A percentile compares a stretch with the other conserved stretches of the same genome.
These are phyloP conservation scores for Salix viminalis DNA, from an alignment of 345 rosid genomes.

Conservation along the genomic window DNA sequence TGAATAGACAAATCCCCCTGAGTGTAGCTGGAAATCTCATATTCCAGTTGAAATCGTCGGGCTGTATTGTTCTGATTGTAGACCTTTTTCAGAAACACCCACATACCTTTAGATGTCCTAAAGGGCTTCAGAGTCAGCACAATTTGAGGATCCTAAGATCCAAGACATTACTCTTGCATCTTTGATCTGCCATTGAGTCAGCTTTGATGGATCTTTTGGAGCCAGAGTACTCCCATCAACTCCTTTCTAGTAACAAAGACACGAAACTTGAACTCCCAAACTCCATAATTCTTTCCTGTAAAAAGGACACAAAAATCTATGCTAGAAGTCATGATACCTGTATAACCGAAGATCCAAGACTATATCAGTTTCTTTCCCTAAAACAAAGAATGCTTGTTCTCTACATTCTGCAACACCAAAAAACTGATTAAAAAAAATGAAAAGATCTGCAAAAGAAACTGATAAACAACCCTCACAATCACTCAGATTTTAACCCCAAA, in stretches of 20 bases:
- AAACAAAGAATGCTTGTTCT: no score
- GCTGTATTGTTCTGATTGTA: constrained; percentile 1
- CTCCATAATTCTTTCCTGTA: constrained; percentile 6
- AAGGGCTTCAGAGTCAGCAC: background rate
- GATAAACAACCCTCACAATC: no score
- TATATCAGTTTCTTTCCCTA: no score
- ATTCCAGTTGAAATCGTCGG: background rate
- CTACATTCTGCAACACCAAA: no score
- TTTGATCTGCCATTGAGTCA: background rate
- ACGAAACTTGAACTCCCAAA: constrained; percentile 14
- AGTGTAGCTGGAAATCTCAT: background rate
- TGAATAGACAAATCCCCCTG: constrained; percentile 6
- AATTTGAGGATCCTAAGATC: background rate
- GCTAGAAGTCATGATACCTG: no score
- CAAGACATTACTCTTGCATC: constrained; percentile 10
- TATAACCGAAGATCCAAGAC: no score
- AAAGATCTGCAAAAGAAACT: no score
- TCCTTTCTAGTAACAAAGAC: constrained; percentile 1
- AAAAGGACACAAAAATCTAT: background rate
- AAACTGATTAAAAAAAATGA: no score
- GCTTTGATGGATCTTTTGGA: background rate
- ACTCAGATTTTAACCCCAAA: no score
- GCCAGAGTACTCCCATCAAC: background rate
- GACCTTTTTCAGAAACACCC: background rate
- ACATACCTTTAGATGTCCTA: background rate